Percentiles rank a stretch among this genome's conserved stretches.
phyloP scores from a whole-genome alignment of 1,284 basidiomycete genomes.

The Schizophyllum commune region DNA sequence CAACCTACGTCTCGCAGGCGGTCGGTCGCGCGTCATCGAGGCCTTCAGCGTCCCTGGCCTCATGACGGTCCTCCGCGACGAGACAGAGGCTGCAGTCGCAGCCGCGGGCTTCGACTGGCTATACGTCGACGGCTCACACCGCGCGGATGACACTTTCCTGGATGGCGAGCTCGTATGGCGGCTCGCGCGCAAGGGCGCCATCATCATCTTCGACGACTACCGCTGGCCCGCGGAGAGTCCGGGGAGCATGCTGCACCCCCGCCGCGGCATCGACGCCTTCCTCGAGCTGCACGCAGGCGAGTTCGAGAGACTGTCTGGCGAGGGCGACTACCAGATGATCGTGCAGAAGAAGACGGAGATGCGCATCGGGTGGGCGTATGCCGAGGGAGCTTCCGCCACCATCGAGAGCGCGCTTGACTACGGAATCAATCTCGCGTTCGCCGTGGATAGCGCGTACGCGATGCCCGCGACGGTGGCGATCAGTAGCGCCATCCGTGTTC shows the following conservation, averaged over 20 bases:
- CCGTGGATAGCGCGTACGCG: conserved; percentile 36
- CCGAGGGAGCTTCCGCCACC: conserved; percentile 12
- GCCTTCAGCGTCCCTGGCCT: conserved; percentile 49
- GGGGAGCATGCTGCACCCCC: conserved; percentile 45
- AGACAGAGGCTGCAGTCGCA: conserved; percentile 19
- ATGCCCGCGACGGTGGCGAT: conserved; percentile 43
- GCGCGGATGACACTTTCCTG: conserved; percentile 50
- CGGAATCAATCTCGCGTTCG: conserved; percentile 40
- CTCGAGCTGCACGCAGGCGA: conserved; percentile 41
- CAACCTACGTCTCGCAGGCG: conserved; percentile 39
- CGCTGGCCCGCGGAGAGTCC: conserved; percentile 41
- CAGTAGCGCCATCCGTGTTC: conserved; percentile 30
- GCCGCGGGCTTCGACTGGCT: conserved; percentile 48
- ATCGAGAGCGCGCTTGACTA: conserved; percentile 28
- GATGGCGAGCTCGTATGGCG: conserved; percentile 55
- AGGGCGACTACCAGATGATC: conserved; percentile 41
- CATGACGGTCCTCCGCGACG: conserved; percentile 39
- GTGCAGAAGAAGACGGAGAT: conserved; percentile 42
- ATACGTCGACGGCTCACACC: conserved; percentile 53
- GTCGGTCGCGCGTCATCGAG: conserved; percentile 35
- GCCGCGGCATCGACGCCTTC: conserved; percentile 49
- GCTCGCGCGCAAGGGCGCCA: conserved; percentile 38
- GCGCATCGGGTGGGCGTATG: conserved; percentile 40
- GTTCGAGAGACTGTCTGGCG: conserved; percentile 32
- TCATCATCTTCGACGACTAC: conserved; percentile 55